Percentiles rank a stretch among this genome's conserved stretches.
These are phyloP conservation scores for Candida anglica DNA, from an alignment of 805 yeast species.

Conservation along the genomic window DNA sequence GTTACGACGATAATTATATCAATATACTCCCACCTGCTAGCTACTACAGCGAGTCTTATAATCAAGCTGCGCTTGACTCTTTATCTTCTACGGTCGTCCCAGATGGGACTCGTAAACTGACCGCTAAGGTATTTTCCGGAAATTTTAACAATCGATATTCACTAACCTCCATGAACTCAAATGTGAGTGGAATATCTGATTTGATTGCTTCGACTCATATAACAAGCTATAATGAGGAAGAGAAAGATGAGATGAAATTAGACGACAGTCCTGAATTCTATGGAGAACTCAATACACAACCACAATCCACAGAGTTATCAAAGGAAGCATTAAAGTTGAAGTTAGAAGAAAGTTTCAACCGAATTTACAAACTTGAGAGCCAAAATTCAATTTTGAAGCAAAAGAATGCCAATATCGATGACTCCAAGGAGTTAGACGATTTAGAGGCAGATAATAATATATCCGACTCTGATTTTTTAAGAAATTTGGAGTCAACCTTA, in stretches of 20 bases:
- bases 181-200: slow-evolving; percentile 42
- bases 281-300: no score
- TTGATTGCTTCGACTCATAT: slow-evolving; percentile 43
- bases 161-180: slow-evolving; percentile 47
- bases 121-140: slow-evolving; percentile 7
- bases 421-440: slow-evolving; percentile 1
- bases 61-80: slow-evolving; percentile 33
- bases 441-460: not conserved
- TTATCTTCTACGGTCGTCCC: slow-evolving; percentile 13
- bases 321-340: slow-evolving; percentile 29
- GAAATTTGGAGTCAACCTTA: slow-evolving; percentile 9
- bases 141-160: slow-evolving; percentile 49
- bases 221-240: slow-evolving; percentile 30
- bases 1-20: slow-evolving; percentile 24
- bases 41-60: slow-evolving; percentile 23
- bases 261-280: slow-evolving; percentile 4
- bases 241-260: slow-evolving; percentile 8
- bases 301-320: slow-evolving; percentile 10
- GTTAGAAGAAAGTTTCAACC: slow-evolving; percentile 36
- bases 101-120: slow-evolving; percentile 8
- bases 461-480: slow-evolving; percentile 6
- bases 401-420: no score
- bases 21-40: slow-evolving; percentile 17
- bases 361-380: slow-evolving; percentile 29
- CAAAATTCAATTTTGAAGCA: slow-evolving; percentile 21